Evolutionary conservation across 176 grass and related monocot genomes (phyloP), one percentile per base, ranked within the genome.

Genomic region (Paspalum notatum): DNA sequence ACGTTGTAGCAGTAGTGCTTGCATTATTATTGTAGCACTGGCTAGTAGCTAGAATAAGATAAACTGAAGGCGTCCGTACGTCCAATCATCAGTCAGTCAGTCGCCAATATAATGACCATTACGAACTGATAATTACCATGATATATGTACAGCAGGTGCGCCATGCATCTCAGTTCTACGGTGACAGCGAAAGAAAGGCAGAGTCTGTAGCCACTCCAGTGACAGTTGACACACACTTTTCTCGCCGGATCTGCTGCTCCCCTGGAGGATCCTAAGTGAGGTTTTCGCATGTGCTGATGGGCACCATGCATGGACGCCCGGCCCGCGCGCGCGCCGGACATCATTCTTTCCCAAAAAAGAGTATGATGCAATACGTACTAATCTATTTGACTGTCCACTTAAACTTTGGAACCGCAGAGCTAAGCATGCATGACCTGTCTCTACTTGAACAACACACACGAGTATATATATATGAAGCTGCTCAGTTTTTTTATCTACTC

Each of bases 221-320:
- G 32, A 32, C 32, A 32, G 78, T 80, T 61, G 86, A 64, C 38
- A 22, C 16, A 44, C 69, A 44, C 18, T 56, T 89, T 76, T 89
- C 44, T 58, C 47, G n/a, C 20, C 64, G n/a, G 64, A 63, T 89
- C 66, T 52, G 83, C 42, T 49, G 56, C 69, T 76, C 81, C 56
- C 83, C 3, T 50, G 8, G 77, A 66, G 72, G 78, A 78, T 89
- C 83, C 78, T 72, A 85, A 71, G 66, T 21, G 66, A 45, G 57
- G 42, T 76, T 50, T 83, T 22, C 51, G 63, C 51, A 41, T 27
- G 86, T 32, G 32, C 32, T 32, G 32, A 32, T 32, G 32, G 32
- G 32, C 32, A 32, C 3, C 32, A 32, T 32, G 32, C 32, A 32
- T 32, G 32, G 32, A 32, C 32, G 32, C 32, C 32, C 32, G n/a